These are phyloP conservation scores for Dictyostelium firmibasis DNA, from an alignment of 78 protist species.

Conservation along the genomic window DNA sequence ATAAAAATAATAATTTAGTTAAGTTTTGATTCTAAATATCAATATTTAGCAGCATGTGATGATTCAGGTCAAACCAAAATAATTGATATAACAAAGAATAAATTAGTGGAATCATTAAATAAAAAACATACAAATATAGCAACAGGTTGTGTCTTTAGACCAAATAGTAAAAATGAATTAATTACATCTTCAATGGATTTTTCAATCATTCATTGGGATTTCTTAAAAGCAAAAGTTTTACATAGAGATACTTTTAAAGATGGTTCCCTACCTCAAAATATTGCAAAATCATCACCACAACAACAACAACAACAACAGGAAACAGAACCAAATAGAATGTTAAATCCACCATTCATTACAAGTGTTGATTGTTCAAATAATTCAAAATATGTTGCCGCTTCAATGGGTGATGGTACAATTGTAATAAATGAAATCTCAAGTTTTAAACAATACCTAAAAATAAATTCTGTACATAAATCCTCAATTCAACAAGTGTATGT, in stretches of 20 bases:
- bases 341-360: conserved; percentile 78
- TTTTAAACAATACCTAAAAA: neutral
- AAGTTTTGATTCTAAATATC: conserved; percentile 54
- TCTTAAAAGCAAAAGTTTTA: conserved; percentile 17
- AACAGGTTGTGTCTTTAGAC: conserved; percentile 50
- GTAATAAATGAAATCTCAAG: conserved; percentile 30
- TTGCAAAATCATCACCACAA: neutral
- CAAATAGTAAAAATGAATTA: conserved; percentile 48
- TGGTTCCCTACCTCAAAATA: neutral
- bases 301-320: neutral
- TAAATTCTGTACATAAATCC: conserved; percentile 7
- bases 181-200: conserved; percentile 48
- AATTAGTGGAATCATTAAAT: conserved; percentile 22
- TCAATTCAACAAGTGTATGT: conserved; percentile 48
- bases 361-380: conserved; percentile 37
- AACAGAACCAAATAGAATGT: conserved; percentile 10
- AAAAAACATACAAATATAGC: conserved; percentile 73
- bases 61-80: conserved; percentile 69
- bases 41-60: conserved; percentile 70
- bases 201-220: conserved; percentile 70
- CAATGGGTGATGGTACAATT: conserved; percentile 43
- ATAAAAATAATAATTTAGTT: neutral
- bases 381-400: conserved; percentile 37
- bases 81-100: conserved; percentile 34
- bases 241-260: conserved; percentile 14